phyloP scores from a whole-genome alignment of 139 green algal species.

The Chlamydomonas sphaeroides region DNA sequence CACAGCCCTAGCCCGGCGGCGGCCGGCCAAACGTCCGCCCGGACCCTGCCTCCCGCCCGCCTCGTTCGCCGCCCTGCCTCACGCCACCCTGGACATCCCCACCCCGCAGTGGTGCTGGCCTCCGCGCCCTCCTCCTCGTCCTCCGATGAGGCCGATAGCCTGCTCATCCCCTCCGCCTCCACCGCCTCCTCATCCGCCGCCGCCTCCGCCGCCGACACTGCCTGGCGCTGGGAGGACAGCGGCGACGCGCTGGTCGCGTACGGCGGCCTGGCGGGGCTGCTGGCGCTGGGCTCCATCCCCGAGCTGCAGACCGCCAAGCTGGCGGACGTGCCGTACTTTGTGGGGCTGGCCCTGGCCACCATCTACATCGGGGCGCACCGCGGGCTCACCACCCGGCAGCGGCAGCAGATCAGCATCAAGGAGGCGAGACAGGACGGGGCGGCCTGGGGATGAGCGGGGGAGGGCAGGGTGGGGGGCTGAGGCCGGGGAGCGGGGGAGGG shows the following conservation, averaged over 20 bases:
- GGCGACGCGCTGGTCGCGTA: slow-evolving; percentile 65
- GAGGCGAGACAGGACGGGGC: too few relatives aligned
- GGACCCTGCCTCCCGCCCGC: too few relatives aligned
- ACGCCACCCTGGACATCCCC: too few relatives aligned
- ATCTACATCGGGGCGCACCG: slow-evolving; percentile 90
- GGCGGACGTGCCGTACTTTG: slow-evolving; percentile 76
- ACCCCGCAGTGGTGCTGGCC: too few relatives aligned
- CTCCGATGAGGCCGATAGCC: not conserved
- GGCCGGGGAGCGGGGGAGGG: too few relatives aligned
- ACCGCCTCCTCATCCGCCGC: not conserved
- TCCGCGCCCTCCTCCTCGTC: not conserved
- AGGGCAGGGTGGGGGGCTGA: too few relatives aligned
- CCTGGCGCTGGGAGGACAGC: slow-evolving; percentile 66
- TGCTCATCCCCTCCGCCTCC: not conserved
- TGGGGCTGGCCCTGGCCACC: slow-evolving; percentile 74
- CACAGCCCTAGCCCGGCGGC: too few relatives aligned
- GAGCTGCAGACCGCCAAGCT: slow-evolving; percentile 5
- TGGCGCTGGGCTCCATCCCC: slow-evolving; percentile 55
- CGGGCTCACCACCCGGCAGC: slow-evolving; percentile 64
- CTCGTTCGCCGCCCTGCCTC: too few relatives aligned
- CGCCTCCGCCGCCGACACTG: not conserved
- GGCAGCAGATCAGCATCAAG: slow-evolving; percentile 78
- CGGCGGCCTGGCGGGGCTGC: slow-evolving; percentile 49
- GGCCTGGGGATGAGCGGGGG: too few relatives aligned
- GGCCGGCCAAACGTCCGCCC: too few relatives aligned